Evolutionary conservation across 2,329 filamentous ascomycete genomes (phyloP).

Genomic region (Diplodia corticola): DNA sequence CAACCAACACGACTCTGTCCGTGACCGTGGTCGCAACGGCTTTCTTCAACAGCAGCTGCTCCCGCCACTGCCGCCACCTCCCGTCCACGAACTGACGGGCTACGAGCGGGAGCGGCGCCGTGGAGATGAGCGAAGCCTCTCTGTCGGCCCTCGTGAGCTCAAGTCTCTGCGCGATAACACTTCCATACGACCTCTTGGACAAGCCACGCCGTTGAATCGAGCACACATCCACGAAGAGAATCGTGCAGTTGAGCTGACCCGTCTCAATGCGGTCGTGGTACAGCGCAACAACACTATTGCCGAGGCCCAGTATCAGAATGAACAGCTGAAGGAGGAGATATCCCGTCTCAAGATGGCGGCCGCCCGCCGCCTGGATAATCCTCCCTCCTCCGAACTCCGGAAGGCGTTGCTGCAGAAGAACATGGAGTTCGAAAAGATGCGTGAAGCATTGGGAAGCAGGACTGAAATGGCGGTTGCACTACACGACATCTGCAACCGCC

Average conservation of each 20-base stretch:
- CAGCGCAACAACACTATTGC: slow-evolving; percentile 5
- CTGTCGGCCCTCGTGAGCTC: neutral
- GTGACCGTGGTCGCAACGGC: too few species aligned
- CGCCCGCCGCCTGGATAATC: neutral
- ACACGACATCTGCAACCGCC: neutral
- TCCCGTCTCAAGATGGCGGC: neutral
- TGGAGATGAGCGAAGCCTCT: neutral
- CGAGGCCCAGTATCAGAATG: neutral
- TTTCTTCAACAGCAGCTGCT: neutral
- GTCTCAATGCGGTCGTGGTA: neutral
- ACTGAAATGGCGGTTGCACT: neutral
- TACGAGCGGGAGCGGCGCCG: neutral
- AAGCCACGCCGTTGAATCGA: neutral
- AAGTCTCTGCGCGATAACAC: neutral
- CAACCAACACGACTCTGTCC: neutral
- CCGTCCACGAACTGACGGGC: neutral
- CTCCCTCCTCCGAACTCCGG: neutral
- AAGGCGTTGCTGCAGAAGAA: slow-evolving; percentile 27
- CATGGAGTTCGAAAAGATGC: slow-evolving; percentile 24
- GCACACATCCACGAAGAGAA: neutral
- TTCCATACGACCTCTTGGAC: neutral
- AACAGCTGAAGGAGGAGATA: neutral
- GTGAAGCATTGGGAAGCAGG: neutral
- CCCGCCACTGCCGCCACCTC: neutral
- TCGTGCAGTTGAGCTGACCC: neutral